These are phyloP conservation scores for Syncephalastrum contaminatum DNA, from an alignment of 371 early-diverging fungal genomes.

Conservation along the genomic window DNA sequence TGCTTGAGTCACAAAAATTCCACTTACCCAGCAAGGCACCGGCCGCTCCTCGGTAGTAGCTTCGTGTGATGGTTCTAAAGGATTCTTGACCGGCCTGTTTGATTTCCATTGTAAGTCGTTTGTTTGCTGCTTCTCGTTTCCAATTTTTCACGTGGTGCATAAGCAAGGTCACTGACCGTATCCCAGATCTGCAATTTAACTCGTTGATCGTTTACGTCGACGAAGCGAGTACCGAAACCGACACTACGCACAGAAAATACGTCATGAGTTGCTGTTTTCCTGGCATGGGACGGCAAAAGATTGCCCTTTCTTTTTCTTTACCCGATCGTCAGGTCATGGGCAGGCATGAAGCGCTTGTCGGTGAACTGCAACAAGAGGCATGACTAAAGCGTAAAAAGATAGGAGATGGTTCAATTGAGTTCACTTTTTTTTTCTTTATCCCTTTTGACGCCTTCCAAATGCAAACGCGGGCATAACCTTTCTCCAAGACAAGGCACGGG, in stretches of 20 bases:
- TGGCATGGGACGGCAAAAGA: too few species aligned
- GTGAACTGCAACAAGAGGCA: conserved; percentile 82
- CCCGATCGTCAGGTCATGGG: conserved; percentile 88
- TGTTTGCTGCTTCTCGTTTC: too few species aligned
- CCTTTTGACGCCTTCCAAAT: too few species aligned
- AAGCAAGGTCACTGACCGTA: conserved; percentile 60
- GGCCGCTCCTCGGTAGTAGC: conserved; percentile 97
- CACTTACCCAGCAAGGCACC: conserved; percentile 60
- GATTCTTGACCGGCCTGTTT: conserved; percentile 89
- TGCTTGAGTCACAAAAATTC: neutral
- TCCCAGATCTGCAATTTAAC: conserved; percentile 99
- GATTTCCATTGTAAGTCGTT: neutral
- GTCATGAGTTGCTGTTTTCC: neutral
- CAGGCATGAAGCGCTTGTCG: conserved; percentile 79
- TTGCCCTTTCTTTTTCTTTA: conserved; percentile 16
- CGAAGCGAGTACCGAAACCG: conserved; percentile 82
- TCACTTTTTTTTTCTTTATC: too few species aligned
- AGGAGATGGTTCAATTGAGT: too few species aligned
- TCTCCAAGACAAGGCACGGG: too few species aligned
- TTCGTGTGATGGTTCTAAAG: conserved; percentile 93
- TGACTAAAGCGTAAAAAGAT: conserved; percentile 45
- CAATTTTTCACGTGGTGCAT: too few species aligned
- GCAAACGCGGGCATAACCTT: too few species aligned
- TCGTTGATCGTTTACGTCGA: conserved; percentile 75
- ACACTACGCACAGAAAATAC: conserved; percentile 42